phyloP scores from a whole-genome alignment of 495 filamentous ascomycete species.

The Trichoderma virens region DNA sequence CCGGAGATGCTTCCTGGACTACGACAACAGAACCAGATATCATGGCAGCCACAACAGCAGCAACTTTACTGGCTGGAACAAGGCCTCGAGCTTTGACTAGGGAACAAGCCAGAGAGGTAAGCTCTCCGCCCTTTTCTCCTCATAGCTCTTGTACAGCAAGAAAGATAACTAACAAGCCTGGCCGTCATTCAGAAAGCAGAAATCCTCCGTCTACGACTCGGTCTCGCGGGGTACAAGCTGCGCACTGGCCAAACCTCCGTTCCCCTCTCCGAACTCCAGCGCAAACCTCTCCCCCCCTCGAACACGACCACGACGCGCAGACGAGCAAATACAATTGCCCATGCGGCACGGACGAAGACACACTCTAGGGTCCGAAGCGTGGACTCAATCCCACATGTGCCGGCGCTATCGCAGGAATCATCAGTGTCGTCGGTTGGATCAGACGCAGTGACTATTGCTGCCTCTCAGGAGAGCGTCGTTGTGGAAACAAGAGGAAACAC shows the following conservation, averaged over 20 bases:
- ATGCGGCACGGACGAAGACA: not conserved
- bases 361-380: not conserved
- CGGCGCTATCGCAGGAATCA: not conserved
- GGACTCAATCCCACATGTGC: not conserved
- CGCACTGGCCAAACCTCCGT: slow-evolving; percentile 43
- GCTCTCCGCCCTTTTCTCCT: slow-evolving; percentile 1
- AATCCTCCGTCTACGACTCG: slow-evolving; percentile 40
- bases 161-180: not conserved
- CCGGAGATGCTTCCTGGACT: slow-evolving; percentile 15
- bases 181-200: slow-evolving; percentile 34
- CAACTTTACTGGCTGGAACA: not conserved
- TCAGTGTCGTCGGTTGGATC: not conserved
- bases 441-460: not conserved
- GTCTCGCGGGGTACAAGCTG: slow-evolving; percentile 47
- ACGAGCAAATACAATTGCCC: not conserved
- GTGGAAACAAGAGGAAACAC: not conserved
- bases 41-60: not conserved
- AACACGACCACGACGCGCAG: not conserved
- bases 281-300: slow-evolving; percentile 17
- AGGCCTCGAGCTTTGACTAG: slow-evolving; percentile 25
- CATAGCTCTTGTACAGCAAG: not conserved
- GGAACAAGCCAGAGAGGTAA: slow-evolving; percentile 35
- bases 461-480: not conserved
- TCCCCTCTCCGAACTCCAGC: slow-evolving; percentile 35
- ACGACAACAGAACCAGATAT: slow-evolving; percentile 10